A percentile compares a stretch with the other conserved stretches of the same genome.
Evolutionary conservation across 345 rosid species (phyloP).

Genomic region (Combretum micranthum): DNA sequence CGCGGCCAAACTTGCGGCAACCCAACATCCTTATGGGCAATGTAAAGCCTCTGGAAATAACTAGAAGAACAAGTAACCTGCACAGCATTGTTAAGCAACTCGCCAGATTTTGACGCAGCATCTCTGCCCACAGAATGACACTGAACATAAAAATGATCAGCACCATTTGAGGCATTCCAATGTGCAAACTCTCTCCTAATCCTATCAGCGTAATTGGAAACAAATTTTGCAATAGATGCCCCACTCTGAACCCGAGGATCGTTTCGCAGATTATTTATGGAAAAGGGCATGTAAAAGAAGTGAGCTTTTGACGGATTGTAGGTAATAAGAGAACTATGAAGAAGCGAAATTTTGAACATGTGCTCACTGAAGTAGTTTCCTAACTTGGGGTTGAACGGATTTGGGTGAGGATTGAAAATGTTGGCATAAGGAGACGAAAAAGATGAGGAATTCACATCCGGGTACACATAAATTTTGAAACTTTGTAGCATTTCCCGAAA

Average conservation of each 20-base stretch:
- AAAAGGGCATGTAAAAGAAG: constrained; percentile 39
- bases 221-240: constrained; percentile 26
- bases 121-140: constrained; percentile 36
- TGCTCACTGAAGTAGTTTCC: constrained; percentile 46
- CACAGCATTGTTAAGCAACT: constrained; percentile 26
- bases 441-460: constrained; percentile 13
- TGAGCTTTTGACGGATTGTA: constrained; percentile 22
- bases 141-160: constrained; percentile 35
- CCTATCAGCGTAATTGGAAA: constrained; percentile 8
- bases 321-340: constrained; percentile 23
- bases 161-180: constrained; percentile 39
- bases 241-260: constrained; percentile 31
- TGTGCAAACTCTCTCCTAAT: constrained; percentile 17
- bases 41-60: constrained; percentile 33
- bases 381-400: constrained; percentile 28
- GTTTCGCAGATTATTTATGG: constrained; percentile 33
- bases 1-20: constrained; percentile 46
- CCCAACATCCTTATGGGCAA: constrained; percentile 32
- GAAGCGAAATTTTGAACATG: constrained; percentile 39
- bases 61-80: constrained; percentile 38
- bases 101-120: constrained; percentile 23
- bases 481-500: constrained; percentile 27
- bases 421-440: constrained; percentile 14
- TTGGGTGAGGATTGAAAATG: constrained; percentile 29
- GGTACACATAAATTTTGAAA: constrained; percentile 35